phyloP scores from a whole-genome alignment of 352 stramenopile genomes.

The Blastocystis sp. region DNA sequence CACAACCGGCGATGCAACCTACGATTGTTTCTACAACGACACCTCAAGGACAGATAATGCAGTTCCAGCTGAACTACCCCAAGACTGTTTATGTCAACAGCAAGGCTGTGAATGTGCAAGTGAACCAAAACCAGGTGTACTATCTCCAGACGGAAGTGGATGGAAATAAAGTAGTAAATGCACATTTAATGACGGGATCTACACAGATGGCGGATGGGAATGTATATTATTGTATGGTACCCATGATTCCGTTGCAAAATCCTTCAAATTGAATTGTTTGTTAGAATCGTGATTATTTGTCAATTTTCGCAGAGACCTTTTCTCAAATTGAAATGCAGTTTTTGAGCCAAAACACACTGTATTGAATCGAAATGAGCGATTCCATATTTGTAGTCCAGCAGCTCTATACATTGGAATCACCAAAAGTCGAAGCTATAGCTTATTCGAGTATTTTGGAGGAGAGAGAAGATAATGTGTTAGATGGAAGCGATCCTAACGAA shows the following conservation, averaged over 20 bases:
- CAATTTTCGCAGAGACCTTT: not conserved
- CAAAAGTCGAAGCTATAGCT: conserved; percentile 32
- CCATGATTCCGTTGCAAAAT: not conserved
- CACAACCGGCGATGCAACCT: not conserved
- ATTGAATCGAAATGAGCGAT: not conserved
- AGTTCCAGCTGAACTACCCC: conserved; percentile 32
- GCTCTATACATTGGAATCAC: conserved; percentile 17
- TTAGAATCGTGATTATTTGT: conserved; percentile 5
- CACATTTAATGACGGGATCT: conserved; percentile 16
- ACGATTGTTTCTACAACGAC: conserved; percentile 6
- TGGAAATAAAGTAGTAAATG: not conserved
- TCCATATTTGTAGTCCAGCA: not conserved
- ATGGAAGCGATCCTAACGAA: conserved; percentile 3
- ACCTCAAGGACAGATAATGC: not conserved
- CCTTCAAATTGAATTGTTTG: not conserved
- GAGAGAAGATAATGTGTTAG: not conserved
- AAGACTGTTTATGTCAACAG: conserved; percentile 3
- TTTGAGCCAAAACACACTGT: not conserved
- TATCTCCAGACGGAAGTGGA: conserved; percentile 39
- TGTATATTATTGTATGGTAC: conserved; percentile 58
- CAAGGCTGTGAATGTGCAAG: not conserved
- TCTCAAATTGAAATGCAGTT: not conserved
- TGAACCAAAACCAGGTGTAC: conserved; percentile 34
- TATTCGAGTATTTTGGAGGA: not conserved
- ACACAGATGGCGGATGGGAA: not conserved